Evolutionary conservation across 305 asterid species (phyloP).

Genomic region (Solanum chacoense): DNA sequence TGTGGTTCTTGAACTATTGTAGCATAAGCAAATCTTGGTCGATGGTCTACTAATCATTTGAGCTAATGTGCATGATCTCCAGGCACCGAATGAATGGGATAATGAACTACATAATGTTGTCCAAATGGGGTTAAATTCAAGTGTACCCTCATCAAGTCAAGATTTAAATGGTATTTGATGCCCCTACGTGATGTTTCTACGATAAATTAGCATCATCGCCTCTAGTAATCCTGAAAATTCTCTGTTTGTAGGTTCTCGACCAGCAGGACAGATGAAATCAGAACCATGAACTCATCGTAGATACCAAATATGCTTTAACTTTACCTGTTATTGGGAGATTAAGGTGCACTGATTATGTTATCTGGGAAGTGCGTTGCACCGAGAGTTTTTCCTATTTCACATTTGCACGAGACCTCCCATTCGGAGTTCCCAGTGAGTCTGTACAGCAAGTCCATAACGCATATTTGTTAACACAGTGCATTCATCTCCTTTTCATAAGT

Average conservation of each 20-base stretch:
- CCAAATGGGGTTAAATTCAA: slow-evolving; percentile 63
- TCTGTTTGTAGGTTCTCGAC: slow-evolving; percentile 26
- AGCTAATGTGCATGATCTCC: not conserved
- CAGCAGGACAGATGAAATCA: slow-evolving; percentile 40
- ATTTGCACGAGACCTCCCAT: not conserved
- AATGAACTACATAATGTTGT: slow-evolving; percentile 65
- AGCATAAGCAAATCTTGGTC: not conserved
- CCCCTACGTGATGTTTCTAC: not conserved
- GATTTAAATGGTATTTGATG: slow-evolving; percentile 37
- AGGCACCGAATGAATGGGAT: slow-evolving; percentile 52
- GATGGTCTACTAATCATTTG: not conserved
- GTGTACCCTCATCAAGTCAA: slow-evolving; percentile 33
- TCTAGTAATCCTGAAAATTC: not conserved
- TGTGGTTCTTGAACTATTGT: not conserved
- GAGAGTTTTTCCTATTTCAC: not conserved
- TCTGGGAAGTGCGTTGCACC: not conserved
- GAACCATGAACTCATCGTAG: slow-evolving; percentile 26
- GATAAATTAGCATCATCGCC: not conserved
- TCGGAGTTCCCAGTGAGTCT: not conserved
- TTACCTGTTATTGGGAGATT: not conserved
- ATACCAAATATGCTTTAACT: not conserved
- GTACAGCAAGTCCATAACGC: not conserved
- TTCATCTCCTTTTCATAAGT: not conserved
- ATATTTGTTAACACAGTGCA: not conserved
- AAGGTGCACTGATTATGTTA: not conserved